Evolutionary conservation across 192 early-diverging fungal species (phyloP).

Genomic region (Backusella liffmaniae): DNA sequence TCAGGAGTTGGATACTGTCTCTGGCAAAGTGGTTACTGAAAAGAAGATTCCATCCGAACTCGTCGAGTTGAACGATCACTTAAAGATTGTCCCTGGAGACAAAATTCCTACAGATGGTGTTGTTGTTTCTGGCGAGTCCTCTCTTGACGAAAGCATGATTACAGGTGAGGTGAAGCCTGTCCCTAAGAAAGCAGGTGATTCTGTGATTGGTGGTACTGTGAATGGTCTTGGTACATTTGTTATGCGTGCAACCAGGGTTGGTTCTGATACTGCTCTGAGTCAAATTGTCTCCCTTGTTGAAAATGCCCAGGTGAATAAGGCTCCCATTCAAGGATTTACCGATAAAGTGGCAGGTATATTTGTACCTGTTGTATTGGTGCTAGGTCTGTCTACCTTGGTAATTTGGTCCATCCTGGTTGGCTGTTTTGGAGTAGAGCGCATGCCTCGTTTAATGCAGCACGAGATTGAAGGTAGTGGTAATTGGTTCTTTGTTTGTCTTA

Average conservation of each 20-base stretch:
- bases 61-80: conserved; percentile 79
- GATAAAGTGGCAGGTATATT: conserved; percentile 88
- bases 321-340: conserved; percentile 92
- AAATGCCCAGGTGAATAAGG: conserved; percentile 90
- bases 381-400: conserved; percentile 73
- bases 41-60: conserved; percentile 78
- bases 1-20: conserved; percentile 41
- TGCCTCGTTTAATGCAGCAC: conserved; percentile 33
- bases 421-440: conserved; percentile 26
- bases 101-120: conserved; percentile 88
- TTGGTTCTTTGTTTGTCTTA: conserved; percentile 77
- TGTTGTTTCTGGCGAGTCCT: conserved; percentile 69
- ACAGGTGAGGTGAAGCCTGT: conserved; percentile 91
- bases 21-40: conserved; percentile 55
- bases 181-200: conserved; percentile 58
- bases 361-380: conserved; percentile 79
- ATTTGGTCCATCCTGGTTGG: conserved; percentile 62
- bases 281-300: conserved; percentile 93
- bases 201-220: conserved; percentile 90
- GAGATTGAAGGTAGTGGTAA: conserved; percentile 52
- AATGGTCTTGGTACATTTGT: conserved; percentile 85
- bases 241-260: conserved; percentile 83
- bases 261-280: conserved; percentile 82
- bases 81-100: conserved; percentile 91
- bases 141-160: conserved; percentile 91